Conservation (phyloP, 305 asterid genomes). For the Coffea humblotiana region DNA sequence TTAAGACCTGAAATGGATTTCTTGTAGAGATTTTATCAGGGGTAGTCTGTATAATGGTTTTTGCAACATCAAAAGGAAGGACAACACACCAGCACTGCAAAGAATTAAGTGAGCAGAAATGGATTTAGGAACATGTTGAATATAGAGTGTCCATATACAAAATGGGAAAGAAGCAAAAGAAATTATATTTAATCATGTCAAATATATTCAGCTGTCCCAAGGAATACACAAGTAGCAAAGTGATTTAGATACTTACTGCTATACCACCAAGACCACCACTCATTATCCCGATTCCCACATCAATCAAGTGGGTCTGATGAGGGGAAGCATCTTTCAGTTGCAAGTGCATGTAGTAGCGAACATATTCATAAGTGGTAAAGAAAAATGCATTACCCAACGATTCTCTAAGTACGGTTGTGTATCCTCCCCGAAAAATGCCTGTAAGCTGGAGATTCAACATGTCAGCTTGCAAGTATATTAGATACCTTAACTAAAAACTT, state of each 20-base stretch:
- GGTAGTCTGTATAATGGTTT: slow-evolving; percentile 82
- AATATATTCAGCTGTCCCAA: slow-evolving; percentile 14
- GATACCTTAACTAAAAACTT: slow-evolving; percentile 12
- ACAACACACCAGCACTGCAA: slow-evolving; percentile 80
- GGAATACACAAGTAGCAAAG: background rate
- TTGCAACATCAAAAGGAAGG: slow-evolving; percentile 87
- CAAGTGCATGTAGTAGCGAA: slow-evolving; percentile 69
- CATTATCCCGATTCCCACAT: slow-evolving; percentile 76
- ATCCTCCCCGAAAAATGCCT: slow-evolving; percentile 86
- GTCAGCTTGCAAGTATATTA: slow-evolving; percentile 42
- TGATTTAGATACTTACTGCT: slow-evolving; percentile 46
- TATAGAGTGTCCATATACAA: background rate
- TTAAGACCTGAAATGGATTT: slow-evolving; percentile 64
- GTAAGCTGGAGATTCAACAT: slow-evolving; percentile 52
- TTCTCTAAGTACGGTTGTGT: slow-evolving; percentile 73
- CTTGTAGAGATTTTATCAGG: slow-evolving; percentile 53
- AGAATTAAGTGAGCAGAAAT: slow-evolving; percentile 19
- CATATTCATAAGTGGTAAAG: slow-evolving; percentile 79
- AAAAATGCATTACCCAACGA: slow-evolving; percentile 79
- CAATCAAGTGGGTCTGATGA: slow-evolving; percentile 49
- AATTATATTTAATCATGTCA: slow-evolving; percentile 9
- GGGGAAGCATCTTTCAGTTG: slow-evolving; percentile 55
- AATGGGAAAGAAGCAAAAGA: slow-evolving; percentile 9
- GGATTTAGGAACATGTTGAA: slow-evolving; percentile 14
- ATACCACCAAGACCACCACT: slow-evolving; percentile 93